phyloP scores from a whole-genome alignment of 192 early-diverging fungal genomes.

The Podila clonocystis region DNA sequence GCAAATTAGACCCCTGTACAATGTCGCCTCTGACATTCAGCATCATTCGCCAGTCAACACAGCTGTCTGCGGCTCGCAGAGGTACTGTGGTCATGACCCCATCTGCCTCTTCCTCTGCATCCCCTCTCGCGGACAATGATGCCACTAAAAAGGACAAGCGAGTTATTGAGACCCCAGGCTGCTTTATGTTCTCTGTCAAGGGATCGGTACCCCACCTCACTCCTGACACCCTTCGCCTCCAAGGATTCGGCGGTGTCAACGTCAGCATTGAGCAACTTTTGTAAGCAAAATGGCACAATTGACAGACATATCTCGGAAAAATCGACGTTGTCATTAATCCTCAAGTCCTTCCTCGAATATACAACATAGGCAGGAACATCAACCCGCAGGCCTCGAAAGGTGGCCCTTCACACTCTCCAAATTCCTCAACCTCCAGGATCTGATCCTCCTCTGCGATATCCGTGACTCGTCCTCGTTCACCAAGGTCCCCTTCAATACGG shows the following conservation, averaged over 20 bases:
- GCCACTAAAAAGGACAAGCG: constrained; percentile 3
- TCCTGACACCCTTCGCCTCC: constrained; percentile 55
- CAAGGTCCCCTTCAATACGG: constrained; percentile 56
- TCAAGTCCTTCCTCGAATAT: neutral
- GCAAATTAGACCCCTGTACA: neutral
- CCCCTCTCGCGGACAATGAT: neutral
- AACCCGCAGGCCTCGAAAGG: constrained; percentile 27
- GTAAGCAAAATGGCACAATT: constrained; percentile 5
- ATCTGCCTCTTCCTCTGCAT: neutral
- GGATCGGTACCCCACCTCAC: constrained; percentile 68
- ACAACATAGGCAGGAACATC: constrained; percentile 29
- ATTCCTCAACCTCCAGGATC: constrained; percentile 56
- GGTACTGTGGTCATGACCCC: constrained; percentile 27
- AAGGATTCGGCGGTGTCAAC: constrained; percentile 51
- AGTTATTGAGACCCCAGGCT: constrained; percentile 60
- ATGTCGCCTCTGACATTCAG: constrained; percentile 50
- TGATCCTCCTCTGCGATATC: constrained; percentile 59
- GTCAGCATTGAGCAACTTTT: constrained; percentile 48
- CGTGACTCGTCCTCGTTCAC: constrained; percentile 54
- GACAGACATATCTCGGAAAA: too few species aligned
- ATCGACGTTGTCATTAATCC: neutral
- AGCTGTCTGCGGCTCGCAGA: constrained; percentile 32
- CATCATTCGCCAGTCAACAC: constrained; percentile 49
- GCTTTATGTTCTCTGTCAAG: constrained; percentile 59
- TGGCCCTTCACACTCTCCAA: constrained; percentile 43